These are phyloP conservation scores for Suillus occidentalis DNA, from an alignment of 768 basidiomycete genomes.

Conservation along the genomic window DNA sequence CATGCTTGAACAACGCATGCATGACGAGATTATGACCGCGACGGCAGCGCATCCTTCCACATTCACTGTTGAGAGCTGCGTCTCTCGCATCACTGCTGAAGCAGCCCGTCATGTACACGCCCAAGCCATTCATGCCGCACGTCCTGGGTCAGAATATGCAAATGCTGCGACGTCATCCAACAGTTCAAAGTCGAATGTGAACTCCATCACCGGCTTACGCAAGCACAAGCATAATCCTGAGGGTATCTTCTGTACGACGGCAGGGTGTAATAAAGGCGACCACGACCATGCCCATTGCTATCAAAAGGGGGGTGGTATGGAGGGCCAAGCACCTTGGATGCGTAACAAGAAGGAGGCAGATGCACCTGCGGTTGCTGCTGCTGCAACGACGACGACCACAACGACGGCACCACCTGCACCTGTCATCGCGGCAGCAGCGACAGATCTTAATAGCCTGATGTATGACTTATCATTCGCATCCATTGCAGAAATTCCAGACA, in stretches of 20 bases:
- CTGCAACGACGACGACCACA: too few species aligned
- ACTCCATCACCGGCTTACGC: too few species aligned
- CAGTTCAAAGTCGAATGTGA: too few species aligned
- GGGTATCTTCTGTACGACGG: background rate
- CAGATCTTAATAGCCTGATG: background rate
- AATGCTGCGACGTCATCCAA: too few species aligned
- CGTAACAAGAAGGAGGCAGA: background rate
- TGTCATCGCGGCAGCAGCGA: background rate
- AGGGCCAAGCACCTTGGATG: background rate
- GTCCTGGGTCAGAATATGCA: too few species aligned
- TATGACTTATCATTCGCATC: background rate
- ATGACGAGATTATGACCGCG: too few species aligned
- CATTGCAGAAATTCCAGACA: background rate
- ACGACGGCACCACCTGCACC: too few species aligned
- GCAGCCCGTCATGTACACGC: background rate
- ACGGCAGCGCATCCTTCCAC: too few species aligned
- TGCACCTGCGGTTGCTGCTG: background rate
- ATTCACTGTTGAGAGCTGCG: background rate
- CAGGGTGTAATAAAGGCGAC: background rate
- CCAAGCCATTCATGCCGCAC: too few species aligned
- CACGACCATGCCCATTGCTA: slow-evolving; percentile 7
- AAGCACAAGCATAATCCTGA: too few species aligned
- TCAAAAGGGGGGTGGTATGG: slow-evolving; percentile 9
- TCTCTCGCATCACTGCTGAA: background rate
- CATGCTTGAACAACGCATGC: too few species aligned